Evolutionary conservation across 2,329 filamentous ascomycete genomes (phyloP).

Genomic region (Beauveria asiatica): DNA sequence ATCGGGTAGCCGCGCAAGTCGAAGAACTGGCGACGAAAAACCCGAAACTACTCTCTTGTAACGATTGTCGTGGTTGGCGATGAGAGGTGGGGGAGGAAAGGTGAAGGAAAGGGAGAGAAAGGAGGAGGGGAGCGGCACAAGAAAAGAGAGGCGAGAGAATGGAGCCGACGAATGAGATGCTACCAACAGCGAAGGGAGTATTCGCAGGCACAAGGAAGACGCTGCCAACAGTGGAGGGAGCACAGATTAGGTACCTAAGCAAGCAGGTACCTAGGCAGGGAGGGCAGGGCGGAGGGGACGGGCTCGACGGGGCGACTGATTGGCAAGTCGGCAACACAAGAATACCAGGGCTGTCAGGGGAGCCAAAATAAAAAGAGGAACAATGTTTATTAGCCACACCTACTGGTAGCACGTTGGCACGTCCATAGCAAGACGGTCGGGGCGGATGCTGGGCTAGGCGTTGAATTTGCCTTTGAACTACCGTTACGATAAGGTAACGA

Average conservation of each 20-base stretch:
- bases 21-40: not conserved
- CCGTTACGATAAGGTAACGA: no score
- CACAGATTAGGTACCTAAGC: not conserved
- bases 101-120: not conserved
- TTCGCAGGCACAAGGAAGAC: no score
- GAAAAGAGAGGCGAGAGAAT: conserved; percentile 7
- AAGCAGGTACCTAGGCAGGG: not conserved
- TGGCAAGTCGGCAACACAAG: not conserved
- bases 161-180: conserved; percentile 1
- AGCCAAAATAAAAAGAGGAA: no score
- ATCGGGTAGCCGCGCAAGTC: not conserved
- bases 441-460: not conserved
- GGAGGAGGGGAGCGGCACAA: not conserved
- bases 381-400: no score
- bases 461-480: not conserved
- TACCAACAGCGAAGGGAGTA: no score
- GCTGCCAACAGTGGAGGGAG: not conserved
- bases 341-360: no score
- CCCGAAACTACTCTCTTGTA: conserved; percentile 1
- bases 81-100: not conserved
- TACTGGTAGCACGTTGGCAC: no score
- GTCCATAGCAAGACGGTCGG: not conserved
- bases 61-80: conserved; percentile 6
- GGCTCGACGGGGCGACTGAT: not conserved
- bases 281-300: not conserved